phyloP scores from a whole-genome alignment of 495 filamentous ascomycete species.

The Parmelia sp. region DNA sequence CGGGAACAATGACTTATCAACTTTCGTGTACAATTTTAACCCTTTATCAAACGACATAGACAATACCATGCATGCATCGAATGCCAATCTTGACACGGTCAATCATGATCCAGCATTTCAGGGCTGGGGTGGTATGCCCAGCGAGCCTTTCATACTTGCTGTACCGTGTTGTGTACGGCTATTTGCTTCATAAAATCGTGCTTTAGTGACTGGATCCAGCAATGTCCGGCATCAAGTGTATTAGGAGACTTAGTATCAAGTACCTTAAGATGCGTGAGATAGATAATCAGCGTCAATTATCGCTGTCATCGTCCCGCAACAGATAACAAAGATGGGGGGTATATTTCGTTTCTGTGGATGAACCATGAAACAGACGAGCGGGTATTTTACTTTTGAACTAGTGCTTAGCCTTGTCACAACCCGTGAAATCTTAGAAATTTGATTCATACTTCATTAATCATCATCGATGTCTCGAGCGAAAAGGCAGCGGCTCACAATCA shows the following conservation, averaged over 20 bases:
- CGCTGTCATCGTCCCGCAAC: not conserved
- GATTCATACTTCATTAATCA: not conserved
- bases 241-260: not conserved
- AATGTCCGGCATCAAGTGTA: not conserved
- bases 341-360: not conserved
- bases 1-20: not conserved
- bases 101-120: not conserved
- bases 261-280: not conserved
- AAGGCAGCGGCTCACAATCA: conserved; percentile 29
- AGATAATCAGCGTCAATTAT: not conserved
- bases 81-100: not conserved
- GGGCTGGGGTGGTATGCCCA: not conserved
- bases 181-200: not conserved
- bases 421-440: not conserved
- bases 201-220: not conserved
- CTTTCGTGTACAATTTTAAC: conserved; percentile 4
- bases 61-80: not conserved
- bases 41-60: not conserved
- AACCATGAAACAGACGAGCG: not conserved
- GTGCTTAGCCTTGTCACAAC: not conserved
- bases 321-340: no score
- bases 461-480: conserved; percentile 26
- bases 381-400: not conserved
- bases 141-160: not conserved
- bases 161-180: not conserved